phyloP scores from a whole-genome alignment of 2,329 filamentous ascomycete genomes.

The Biscogniauxia mediterranea region DNA sequence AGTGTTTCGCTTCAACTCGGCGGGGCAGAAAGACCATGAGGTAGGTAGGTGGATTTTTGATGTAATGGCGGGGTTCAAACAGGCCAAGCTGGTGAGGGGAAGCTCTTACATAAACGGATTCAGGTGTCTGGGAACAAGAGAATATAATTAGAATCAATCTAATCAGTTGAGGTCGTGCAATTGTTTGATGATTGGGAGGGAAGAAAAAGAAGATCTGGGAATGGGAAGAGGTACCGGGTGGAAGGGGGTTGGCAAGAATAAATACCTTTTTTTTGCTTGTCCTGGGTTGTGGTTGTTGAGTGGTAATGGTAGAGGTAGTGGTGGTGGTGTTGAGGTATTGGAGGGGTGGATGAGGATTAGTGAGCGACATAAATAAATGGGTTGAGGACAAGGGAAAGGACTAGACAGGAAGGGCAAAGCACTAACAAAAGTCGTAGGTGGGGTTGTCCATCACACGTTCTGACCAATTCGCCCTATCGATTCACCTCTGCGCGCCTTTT shows the following conservation, averaged over 20 bases:
- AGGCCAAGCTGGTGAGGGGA: constrained; percentile 5
- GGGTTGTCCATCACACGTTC: constrained; percentile 4
- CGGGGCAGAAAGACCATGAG: constrained; percentile 13
- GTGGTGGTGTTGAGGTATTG: background rate
- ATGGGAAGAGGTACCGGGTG: background rate
- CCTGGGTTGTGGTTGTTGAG: background rate
- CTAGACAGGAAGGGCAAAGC: no score
- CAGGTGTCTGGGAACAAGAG: constrained; percentile 2
- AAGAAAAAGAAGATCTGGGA: background rate
- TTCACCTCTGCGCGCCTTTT: background rate
- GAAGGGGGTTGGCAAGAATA: background rate
- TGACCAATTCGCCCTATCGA: background rate
- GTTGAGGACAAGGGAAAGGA: background rate
- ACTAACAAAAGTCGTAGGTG: constrained; percentile 1
- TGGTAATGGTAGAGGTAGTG: no score
- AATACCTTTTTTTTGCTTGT: background rate
- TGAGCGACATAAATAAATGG: constrained; percentile 2
- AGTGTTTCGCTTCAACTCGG: constrained; percentile 1
- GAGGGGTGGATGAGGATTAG: background rate
- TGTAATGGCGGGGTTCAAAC: constrained; percentile 18
- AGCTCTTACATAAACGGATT: constrained; percentile 18
- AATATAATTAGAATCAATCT: constrained; percentile 1
- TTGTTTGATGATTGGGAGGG: background rate
- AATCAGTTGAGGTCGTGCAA: background rate
- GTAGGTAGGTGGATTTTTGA: constrained; percentile 4